These are phyloP conservation scores for Betula pendula DNA, from an alignment of 306 rosid genomes.

Conservation along the genomic window DNA sequence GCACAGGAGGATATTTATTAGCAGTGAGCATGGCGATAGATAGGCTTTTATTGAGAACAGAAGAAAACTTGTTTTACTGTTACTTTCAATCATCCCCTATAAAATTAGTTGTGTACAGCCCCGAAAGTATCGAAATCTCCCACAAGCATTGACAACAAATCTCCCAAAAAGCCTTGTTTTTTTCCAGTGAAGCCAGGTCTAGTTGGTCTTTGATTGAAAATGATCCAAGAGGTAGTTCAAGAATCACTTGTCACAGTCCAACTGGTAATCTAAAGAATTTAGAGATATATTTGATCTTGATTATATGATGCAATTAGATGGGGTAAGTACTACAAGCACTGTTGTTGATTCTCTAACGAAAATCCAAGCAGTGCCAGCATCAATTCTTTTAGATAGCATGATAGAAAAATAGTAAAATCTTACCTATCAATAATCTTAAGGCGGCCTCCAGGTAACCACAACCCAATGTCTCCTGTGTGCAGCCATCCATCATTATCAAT, in stretches of 20 bases:
- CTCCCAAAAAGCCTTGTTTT: not conserved
- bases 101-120: not conserved
- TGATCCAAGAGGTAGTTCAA: not conserved
- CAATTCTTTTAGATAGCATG: not conserved
- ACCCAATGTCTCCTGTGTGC: slow-evolving; percentile 94
- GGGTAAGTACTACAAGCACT: not conserved
- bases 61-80: not conserved
- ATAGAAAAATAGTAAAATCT: slow-evolving; percentile 12
- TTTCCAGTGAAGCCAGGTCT: not conserved
- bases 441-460: slow-evolving; percentile 90
- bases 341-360: not conserved
- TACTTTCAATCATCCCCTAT: not conserved
- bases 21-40: not conserved
- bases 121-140: not conserved
- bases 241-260: not conserved
- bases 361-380: not conserved
- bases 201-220: not conserved
- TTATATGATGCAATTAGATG: not conserved
- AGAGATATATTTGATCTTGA: not conserved
- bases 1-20: not conserved
- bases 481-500: slow-evolving; percentile 94
- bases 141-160: not conserved
- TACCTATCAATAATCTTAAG: slow-evolving; percentile 95
- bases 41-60: not conserved
- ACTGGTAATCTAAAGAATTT: not conserved